A percentile compares a stretch with the other conserved stretches of the same genome.
Evolutionary conservation across 805 yeast genomes (phyloP).

Genomic region (Candida morakotiae): DNA sequence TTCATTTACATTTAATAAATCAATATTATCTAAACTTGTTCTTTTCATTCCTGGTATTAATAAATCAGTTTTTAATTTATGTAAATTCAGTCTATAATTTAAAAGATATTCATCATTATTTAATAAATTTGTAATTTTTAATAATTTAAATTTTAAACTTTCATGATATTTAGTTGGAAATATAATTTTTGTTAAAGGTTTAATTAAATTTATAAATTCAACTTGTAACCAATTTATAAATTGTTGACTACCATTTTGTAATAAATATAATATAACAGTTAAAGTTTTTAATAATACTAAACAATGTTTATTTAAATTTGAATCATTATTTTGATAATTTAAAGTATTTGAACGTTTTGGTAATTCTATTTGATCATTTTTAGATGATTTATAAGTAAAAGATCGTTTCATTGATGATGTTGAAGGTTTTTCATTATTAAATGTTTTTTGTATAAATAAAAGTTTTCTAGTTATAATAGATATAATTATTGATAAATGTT

Average conservation of each 20-base stretch:
- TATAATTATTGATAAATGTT: slow-evolving; percentile 36
- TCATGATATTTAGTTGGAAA: slow-evolving; percentile 16
- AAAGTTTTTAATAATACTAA: slow-evolving; percentile 38
- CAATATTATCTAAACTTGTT: slow-evolving; percentile 9
- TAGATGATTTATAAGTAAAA: slow-evolving; percentile 1
- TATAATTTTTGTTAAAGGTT: slow-evolving; percentile 14
- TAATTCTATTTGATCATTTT: neutral
- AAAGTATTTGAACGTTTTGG: slow-evolving; percentile 8
- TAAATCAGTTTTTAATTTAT: slow-evolving; percentile 39
- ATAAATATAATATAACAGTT: slow-evolving; percentile 47
- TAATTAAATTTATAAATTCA: slow-evolving; percentile 11
- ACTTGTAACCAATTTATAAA: slow-evolving; percentile 43
- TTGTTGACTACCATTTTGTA: slow-evolving; percentile 51
- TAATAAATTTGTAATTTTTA: slow-evolving; percentile 24
- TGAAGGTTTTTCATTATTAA: neutral
- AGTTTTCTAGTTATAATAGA: slow-evolving; percentile 40
- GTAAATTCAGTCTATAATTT: slow-evolving; percentile 39
- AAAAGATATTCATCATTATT: slow-evolving; percentile 30
- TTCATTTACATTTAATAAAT: slow-evolving; percentile 4
- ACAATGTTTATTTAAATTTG: slow-evolving; percentile 7
- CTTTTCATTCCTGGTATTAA: slow-evolving; percentile 31
- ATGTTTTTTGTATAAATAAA: slow-evolving; percentile 5
- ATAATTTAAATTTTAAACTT: slow-evolving; percentile 36
- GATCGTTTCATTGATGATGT: neutral
- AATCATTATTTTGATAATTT: neutral